Evolutionary conservation across 2,329 filamentous ascomycete genomes (phyloP).

Genomic region (Fusarium gaditjirri): DNA sequence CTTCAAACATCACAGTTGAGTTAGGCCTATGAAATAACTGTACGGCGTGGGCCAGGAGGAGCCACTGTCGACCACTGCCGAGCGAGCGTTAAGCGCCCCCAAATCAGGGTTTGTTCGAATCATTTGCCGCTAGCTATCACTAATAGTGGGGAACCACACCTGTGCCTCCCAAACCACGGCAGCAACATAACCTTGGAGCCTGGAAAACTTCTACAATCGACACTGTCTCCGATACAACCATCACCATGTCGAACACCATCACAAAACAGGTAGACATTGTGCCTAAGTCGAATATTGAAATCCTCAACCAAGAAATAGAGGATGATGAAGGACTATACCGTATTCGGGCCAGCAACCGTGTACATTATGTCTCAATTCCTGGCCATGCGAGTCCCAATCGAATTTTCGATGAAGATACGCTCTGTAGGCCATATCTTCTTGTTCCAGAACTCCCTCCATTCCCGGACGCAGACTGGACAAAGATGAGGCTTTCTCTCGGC

Average conservation of each 20-base stretch:
- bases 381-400: not conserved
- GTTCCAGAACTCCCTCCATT: not conserved
- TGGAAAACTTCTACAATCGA: too few relatives aligned
- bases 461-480: not conserved
- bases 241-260: rapidly evolving
- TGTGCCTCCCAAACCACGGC: too few relatives aligned
- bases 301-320: not conserved
- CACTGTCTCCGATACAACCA: not conserved
- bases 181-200: too few relatives aligned
- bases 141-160: not conserved
- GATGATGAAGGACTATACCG: not conserved
- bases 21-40: not conserved
- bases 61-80: too few relatives aligned
- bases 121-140: not conserved
- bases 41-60: not conserved
- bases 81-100: too few relatives aligned
- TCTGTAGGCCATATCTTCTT: not conserved
- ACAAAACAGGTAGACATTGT: rapidly evolving
- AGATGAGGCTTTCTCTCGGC: not conserved
- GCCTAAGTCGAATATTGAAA: not conserved
- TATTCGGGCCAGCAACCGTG: not conserved
- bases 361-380: not conserved
- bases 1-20: not conserved
- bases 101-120: too few relatives aligned
- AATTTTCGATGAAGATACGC: rapidly evolving